These are phyloP conservation scores for Immersiporthe knoxdaviesiana DNA, from an alignment of 2,329 filamentous ascomycete genomes.

Conservation along the genomic window DNA sequence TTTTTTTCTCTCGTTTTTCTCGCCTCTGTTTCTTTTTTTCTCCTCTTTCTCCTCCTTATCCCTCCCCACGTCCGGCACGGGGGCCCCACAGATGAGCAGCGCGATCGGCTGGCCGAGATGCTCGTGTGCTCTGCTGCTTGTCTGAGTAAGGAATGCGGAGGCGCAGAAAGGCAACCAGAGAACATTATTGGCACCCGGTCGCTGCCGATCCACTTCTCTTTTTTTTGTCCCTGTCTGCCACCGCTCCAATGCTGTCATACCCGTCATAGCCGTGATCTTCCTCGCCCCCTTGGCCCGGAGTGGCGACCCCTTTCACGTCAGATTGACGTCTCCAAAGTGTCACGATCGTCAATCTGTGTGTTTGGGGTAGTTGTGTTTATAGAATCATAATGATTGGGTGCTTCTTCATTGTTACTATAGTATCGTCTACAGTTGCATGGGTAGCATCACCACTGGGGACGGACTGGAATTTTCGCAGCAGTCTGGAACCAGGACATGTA, in stretches of 20 bases:
- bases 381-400: background rate
- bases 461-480: background rate
- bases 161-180: background rate
- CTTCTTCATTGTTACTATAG: background rate
- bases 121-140: slow-evolving; percentile 2
- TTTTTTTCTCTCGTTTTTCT: background rate
- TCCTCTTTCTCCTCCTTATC: background rate
- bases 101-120: slow-evolving; percentile 21
- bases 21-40: background rate
- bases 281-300: background rate
- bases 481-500: background rate
- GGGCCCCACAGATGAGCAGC: slow-evolving; percentile 17
- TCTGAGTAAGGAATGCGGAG: background rate
- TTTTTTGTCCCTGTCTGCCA: background rate
- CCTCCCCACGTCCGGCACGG: slow-evolving; percentile 3
- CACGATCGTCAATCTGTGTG: background rate
- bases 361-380: background rate
- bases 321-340: background rate
- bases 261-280: slow-evolving; percentile 3
- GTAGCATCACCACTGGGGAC: background rate
- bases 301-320: background rate
- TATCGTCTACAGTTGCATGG: background rate
- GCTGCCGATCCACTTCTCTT: background rate
- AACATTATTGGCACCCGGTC: background rate
- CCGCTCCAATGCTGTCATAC: slow-evolving; percentile 8